Evolutionary conservation across 2,329 filamentous ascomycete species (phyloP), one percentile per base, ranked within the genome.

Genomic region (Fusarium sp.): DNA sequence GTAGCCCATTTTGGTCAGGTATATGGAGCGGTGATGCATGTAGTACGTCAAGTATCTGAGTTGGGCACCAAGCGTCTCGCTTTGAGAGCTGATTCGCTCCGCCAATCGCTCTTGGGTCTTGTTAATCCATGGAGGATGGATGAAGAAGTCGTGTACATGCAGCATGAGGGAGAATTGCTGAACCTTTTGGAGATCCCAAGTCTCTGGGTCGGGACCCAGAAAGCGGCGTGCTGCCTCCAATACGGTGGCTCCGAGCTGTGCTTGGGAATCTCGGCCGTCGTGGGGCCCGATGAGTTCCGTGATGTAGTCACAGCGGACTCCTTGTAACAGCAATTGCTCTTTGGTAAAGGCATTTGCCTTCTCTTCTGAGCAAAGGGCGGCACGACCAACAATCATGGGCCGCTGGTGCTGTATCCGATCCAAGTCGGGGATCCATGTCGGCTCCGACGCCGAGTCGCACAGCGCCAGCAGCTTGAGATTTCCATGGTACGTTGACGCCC

Each of bases 261-360:
- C 36, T 41, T 58, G 55, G 3, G 27, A 58, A n/a, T 56, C 4
- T 7, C 13, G 31, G 12, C 30, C 10, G 23, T 34, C 43, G 3
- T 31, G 27, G 3, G 44, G 44, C 16, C 55, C 55, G 7, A 58
- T 16, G 13, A 58, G 34, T 10, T 58, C 43, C 13, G 9, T 13
- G 10, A 51, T 58, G 55, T 58, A 51, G 44, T 58, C 55, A 3
- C 43, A 58, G 13, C 55, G 55, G 16, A 58, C 15, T 2, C 55
- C 55, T 31, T 58, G 44, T 0, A 58, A 16, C 3, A 34, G 28
- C 4, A 58, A 1, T 15, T 58, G 44, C 44, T 51, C 55, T 34
- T 58, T 58, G 4, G 55, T 58, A 1, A 58, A 51, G 3, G 44
- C 44, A 41, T 51, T 23, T n/a, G 7, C 55, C 28, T 51, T 41